Evolutionary conservation across 2,329 filamentous ascomycete genomes (phyloP).

Genomic region (Neoascochyta sp.): DNA sequence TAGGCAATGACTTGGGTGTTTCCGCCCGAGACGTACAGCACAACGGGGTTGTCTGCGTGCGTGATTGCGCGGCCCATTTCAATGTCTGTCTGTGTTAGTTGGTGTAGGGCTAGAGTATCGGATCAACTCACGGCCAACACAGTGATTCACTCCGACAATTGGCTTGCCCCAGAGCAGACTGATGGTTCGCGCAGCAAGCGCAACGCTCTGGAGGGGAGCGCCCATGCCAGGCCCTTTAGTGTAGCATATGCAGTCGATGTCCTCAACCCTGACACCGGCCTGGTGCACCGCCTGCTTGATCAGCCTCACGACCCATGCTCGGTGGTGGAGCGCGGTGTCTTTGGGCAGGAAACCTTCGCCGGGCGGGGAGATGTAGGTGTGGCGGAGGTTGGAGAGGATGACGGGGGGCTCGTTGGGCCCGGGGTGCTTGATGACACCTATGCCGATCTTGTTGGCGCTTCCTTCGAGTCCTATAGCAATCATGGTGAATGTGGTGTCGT

Average conservation of each 20-base stretch:
- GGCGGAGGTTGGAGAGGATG: constrained; percentile 86
- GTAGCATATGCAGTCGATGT: constrained; percentile 91
- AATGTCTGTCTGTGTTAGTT: constrained; percentile 57
- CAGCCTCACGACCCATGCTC: constrained; percentile 76
- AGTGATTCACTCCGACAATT: constrained; percentile 96
- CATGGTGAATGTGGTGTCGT: constrained; percentile 42
- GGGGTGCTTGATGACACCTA: constrained; percentile 84
- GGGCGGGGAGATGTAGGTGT: constrained; percentile 88
- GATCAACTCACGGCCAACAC: constrained; percentile 68
- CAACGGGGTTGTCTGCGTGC: constrained; percentile 83
- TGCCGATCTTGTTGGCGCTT: constrained; percentile 95
- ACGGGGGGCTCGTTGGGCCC: constrained; percentile 44
- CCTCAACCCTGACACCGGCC: constrained; percentile 51
- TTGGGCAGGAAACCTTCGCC: constrained; percentile 95
- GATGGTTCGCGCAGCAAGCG: constrained; percentile 78
- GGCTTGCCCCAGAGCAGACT: constrained; percentile 79
- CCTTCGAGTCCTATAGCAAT: constrained; percentile 78
- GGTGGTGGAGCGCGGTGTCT: constrained; percentile 91
- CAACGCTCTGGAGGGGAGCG: constrained; percentile 81
- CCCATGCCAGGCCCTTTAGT: constrained; percentile 97
- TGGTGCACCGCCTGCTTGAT: constrained; percentile 73
- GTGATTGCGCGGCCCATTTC: constrained; percentile 97
- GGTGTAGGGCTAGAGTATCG: no score
- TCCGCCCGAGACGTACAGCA: constrained; percentile 90
- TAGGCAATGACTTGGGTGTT: constrained; percentile 99